These are phyloP conservation scores for Smittium culicis DNA, from an alignment of 371 early-diverging fungal species.

Conservation along the genomic window DNA sequence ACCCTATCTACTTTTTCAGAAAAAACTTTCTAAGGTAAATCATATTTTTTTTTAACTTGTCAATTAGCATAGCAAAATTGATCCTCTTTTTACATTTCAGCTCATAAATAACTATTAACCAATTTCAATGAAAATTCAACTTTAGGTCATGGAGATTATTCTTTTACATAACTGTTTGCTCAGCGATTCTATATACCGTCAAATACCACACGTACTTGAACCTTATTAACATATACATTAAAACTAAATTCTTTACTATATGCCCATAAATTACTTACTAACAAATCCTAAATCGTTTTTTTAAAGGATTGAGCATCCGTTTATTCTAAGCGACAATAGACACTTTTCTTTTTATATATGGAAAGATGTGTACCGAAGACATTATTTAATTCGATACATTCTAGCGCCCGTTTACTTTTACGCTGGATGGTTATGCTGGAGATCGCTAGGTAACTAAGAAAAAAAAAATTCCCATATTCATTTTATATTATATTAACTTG, in stretches of 20 bases:
- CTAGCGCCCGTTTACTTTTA: constrained; percentile 52
- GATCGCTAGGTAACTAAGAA: constrained; percentile 26
- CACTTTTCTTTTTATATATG: constrained; percentile 92
- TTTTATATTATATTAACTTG: constrained; percentile 12
- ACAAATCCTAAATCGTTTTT: neutral
- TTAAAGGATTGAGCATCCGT: constrained; percentile 60
- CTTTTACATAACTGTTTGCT: neutral
- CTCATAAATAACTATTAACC: too few species aligned
- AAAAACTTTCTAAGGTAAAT: constrained; percentile 10
- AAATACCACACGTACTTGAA: constrained; percentile 20
- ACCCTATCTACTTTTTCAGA: constrained; percentile 16
- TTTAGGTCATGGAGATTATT: constrained; percentile 11
- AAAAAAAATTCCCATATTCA: neutral
- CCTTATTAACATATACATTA: too few species aligned
- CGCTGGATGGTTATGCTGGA: constrained; percentile 32
- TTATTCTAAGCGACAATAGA: constrained; percentile 85
- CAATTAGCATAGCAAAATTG: neutral
- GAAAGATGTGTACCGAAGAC: constrained; percentile 53
- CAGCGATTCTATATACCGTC: constrained; percentile 14
- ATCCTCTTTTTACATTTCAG: too few species aligned
- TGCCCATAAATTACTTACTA: constrained; percentile 9
- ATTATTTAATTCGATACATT: constrained; percentile 41
- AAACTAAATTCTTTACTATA: too few species aligned
- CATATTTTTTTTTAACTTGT: neutral
- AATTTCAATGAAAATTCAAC: too few species aligned